phyloP scores from a whole-genome alignment of 441 rosid genomes.

The Bocquillonia castaneifolia region DNA sequence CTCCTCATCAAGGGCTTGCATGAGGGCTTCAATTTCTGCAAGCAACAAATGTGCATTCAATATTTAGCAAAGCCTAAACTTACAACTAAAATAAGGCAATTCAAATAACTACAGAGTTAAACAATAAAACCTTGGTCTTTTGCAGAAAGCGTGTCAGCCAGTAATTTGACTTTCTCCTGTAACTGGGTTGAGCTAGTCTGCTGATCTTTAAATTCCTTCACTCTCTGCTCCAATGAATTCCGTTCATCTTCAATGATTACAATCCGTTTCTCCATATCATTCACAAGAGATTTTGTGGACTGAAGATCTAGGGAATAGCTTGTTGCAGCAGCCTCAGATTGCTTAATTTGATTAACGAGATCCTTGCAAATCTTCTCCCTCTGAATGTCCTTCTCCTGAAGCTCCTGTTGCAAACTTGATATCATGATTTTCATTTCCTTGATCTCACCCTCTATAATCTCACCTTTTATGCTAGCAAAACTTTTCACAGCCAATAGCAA shows the following conservation, averaged over 20 bases:
- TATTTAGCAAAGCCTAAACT: constrained; percentile 12
- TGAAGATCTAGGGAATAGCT: constrained; percentile 63
- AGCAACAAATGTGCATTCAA: constrained; percentile 21
- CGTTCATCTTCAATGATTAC: constrained; percentile 45
- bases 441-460: constrained; percentile 43
- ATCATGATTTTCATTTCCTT: constrained; percentile 72
- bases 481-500: constrained; percentile 48
- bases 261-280: constrained; percentile 62
- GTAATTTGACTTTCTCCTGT: constrained; percentile 52
- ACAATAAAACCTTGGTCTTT: constrained; percentile 77
- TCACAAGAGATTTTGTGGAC: constrained; percentile 46
- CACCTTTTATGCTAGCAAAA: constrained; percentile 46
- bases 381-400: constrained; percentile 90
- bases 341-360: constrained; percentile 86
- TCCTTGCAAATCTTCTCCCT: constrained; percentile 81
- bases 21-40: constrained; percentile 89
- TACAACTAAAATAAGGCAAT: neutral
- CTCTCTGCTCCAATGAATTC: constrained; percentile 49
- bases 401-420: constrained; percentile 78
- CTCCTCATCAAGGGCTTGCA: constrained; percentile 99
- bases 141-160: constrained; percentile 56
- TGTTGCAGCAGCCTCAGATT: constrained; percentile 77
- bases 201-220: constrained; percentile 60
- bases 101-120: constrained; percentile 18
- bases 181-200: constrained; percentile 46